Base-by-base conservation (phyloP, 2,329 filamentous ascomycete genomes). In the Phyllosticta citribraziliensis region DNA sequence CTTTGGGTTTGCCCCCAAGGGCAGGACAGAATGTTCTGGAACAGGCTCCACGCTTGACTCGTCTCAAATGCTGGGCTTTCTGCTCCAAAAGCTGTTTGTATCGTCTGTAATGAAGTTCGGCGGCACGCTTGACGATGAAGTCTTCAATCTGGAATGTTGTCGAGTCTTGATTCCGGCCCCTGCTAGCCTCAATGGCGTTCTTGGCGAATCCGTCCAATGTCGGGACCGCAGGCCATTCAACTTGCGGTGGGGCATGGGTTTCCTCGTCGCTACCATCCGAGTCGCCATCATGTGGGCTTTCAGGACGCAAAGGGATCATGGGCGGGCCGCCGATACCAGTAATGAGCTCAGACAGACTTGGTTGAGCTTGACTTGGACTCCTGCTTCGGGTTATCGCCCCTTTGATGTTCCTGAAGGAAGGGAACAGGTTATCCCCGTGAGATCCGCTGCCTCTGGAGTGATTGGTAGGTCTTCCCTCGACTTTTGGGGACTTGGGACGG, bases 81-180 rank as follows among this genome's bases (percentile, higher is more conserved):
- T 81, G 77, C 47, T 84, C 86, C 30, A 93, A 78, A 17, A 97
- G 78, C 27, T 84, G 83, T 72, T 92, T 94, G 74, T 92, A 96
- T 60, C 91, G 84, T 63, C 85, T 79, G 55, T 87, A 78, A 71
- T 96, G 90, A 67, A 22, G 40, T n/a, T 47, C 40, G 5, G 17
- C 54, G 30, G 19, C 25, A 12, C 33, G 10, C n/a, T 40, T 52
- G 33, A 14, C 40, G 57, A 35, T 22, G 19, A 24, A 55, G 20
- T 12, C 52, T 54, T 50, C 53, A 35, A 33, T 4, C 14, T 22
- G 3, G 11, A 25, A 12, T n/a, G 4, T 14, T 17, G 40, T 47
- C 6, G 17, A 47, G n/a, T 47, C 40, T 47, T 40, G 10, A 11
- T 40, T 40, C 10, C 40, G 17, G 40, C 40, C 40, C 14, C n/a